These are phyloP conservation scores for Westerdykella ornata DNA, from an alignment of 2,329 filamentous ascomycete species.

Conservation along the genomic window DNA sequence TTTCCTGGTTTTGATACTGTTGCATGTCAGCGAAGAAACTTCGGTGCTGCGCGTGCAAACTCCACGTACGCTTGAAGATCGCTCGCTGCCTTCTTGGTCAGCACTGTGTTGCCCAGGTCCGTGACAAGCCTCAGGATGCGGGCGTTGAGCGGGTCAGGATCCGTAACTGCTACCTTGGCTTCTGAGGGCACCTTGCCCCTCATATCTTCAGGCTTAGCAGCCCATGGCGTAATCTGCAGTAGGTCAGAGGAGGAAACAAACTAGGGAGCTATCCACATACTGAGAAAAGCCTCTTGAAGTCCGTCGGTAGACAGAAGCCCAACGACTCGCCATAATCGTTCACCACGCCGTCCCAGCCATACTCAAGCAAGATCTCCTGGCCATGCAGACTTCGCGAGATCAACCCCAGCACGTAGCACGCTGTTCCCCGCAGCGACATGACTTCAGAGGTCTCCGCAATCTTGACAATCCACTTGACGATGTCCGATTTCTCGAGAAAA, in stretches of 20 bases:
- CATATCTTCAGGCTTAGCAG: constrained; percentile 23
- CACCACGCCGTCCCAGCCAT: constrained; percentile 89
- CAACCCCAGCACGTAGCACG: constrained; percentile 89
- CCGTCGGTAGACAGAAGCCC: constrained; percentile 76
- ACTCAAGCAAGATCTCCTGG: constrained; percentile 79
- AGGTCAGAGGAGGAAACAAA: constrained; percentile 10
- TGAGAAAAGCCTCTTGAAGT: constrained; percentile 72
- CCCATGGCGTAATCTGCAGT: constrained; percentile 36
- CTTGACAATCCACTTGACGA: constrained; percentile 76
- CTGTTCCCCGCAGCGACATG: constrained; percentile 88
- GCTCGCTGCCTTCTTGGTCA: constrained; percentile 77
- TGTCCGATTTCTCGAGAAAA: constrained; percentile 83
- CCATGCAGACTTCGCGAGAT: constrained; percentile 90
- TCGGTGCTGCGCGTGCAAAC: neutral
- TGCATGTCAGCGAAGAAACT: constrained; percentile 9
- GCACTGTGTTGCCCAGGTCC: constrained; percentile 86
- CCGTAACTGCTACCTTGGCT: constrained; percentile 53
- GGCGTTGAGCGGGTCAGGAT: constrained; percentile 57
- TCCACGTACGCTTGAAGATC: constrained; percentile 59
- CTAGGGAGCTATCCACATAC: constrained; percentile 35
- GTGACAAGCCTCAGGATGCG: constrained; percentile 78
- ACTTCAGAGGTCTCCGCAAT: constrained; percentile 86
- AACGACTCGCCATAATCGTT: constrained; percentile 75
- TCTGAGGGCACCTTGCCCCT: constrained; percentile 29
- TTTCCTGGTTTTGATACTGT: constrained; percentile 67